Evolutionary conservation across 352 stramenopile genomes (phyloP), one percentile per base, ranked within the genome.

Genomic region (Phytophthora fragariae): DNA sequence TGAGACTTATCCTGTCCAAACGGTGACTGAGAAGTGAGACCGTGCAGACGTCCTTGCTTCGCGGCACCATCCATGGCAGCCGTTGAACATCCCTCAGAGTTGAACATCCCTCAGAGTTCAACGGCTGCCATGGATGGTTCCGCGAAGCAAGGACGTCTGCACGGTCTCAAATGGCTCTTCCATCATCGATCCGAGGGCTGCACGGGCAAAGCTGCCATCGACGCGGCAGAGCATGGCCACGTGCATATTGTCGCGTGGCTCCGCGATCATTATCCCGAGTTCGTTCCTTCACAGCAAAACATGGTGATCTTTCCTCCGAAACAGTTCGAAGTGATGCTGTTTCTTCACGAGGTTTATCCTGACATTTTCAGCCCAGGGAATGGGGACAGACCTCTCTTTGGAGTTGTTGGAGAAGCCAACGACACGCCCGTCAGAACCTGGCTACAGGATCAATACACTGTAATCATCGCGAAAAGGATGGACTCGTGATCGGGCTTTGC

Each of bases 41-140:
- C n/a, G n/a, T n/a, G n/a, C n/a, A n/a, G n/a, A n/a, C n/a, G n/a
- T n/a, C n/a, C n/a, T n/a, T n/a, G n/a, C n/a, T n/a, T n/a, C n/a
- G n/a, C n/a, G n/a, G n/a, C n/a, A n/a, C n/a, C n/a, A n/a, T n/a
- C n/a, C n/a, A n/a, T n/a, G n/a, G n/a, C n/a, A n/a, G n/a, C n/a
- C n/a, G n/a, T n/a, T n/a, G n/a, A n/a, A n/a, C 2, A 27, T 27
- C 24, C n/a, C n/a, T n/a, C n/a, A n/a, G n/a, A n/a, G n/a, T n/a
- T n/a, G n/a, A n/a, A n/a, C n/a, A n/a, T n/a, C n/a, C n/a, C n/a
- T n/a, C n/a, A n/a, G n/a, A n/a, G 62, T 62, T 9, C 31, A 27
- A 72, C 41, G 2, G 59, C 53, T n/a, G 49, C 46, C 15, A 60
- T 27, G 39, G 55, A 72, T 37, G 52, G 53, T 1, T 54, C 63